Evolutionary conservation across 2,329 filamentous ascomycete genomes (phyloP), one percentile per base, ranked within the genome.

Genomic region (Aureobasidium vineae): DNA sequence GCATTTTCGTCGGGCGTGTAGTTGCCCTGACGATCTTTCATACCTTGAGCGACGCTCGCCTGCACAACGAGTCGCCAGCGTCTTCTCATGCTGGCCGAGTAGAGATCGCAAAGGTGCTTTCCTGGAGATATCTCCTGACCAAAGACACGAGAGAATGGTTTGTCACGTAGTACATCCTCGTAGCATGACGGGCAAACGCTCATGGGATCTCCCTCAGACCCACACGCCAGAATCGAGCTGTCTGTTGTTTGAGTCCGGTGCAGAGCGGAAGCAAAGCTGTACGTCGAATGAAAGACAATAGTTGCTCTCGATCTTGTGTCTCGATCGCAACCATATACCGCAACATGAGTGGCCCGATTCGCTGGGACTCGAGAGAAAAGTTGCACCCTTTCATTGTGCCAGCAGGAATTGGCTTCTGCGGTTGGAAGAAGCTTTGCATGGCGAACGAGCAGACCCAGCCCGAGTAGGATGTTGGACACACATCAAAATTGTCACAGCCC

Each of bases 401-500:
- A 3, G 26, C 6, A 33, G 49, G 28, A 31, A 13, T 5, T n/a
- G 5, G 6, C 49, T 52, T 52, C 28, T 52, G 49, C 2, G 49
- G 28, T 33, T 33, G 16, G 26, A 52, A 52, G 15, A 10, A 36
- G 2, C 13, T 10, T 33, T 52, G 26, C 28, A 52, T 52, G 5
- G 36, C 33, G n/a, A 57, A 57, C 23, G 53, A 36, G 33, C 53
- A 40, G 33, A 57, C 6, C 6, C 21, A 40, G n/a, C 53, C 53
- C 5, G 10, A 16, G 7, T 57, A 57, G 53, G 36, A 57, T 15
- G 53, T 57, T 3, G 33, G 53, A 19, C 36, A 57, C 2, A 57
- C 15, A 4, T 41, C 53, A n/a, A 57, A 57, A 11, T 57, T 57
- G 13, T 57, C n/a, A n/a, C 53, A 57, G 38, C 53, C 36, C 19